A percentile compares a stretch with the other conserved stretches of the same genome.
These are phyloP conservation scores for Lactarius quietus DNA, from an alignment of 768 basidiomycete genomes.

Conservation along the genomic window DNA sequence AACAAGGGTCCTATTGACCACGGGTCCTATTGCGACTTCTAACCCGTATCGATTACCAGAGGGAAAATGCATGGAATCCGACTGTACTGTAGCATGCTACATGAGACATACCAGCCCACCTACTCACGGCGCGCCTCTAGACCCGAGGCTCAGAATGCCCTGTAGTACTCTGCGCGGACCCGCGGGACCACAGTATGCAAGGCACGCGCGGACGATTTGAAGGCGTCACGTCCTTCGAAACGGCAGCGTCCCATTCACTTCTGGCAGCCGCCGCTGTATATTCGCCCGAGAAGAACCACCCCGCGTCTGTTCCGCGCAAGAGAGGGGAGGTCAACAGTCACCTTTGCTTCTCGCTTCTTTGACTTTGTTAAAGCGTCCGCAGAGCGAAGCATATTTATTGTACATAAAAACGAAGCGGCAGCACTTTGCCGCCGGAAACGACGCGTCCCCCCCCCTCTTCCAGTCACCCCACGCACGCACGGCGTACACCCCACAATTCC, in stretches of 20 bases:
- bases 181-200: no score
- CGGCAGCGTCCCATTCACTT: not conserved
- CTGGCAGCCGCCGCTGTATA: not conserved
- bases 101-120: not conserved
- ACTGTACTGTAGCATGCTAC: not conserved
- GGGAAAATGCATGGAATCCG: not conserved
- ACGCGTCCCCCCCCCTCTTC: not conserved
- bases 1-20: not conserved
- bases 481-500: no score
- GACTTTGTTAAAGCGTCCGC: no score
- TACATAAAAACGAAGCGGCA: not conserved
- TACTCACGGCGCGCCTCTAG: not conserved
- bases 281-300: no score
- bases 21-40: not conserved
- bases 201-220: not conserved
- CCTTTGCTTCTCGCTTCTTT: not conserved
- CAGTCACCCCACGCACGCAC: no score
- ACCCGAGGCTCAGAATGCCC: no score
- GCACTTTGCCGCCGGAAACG: not conserved
- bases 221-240: not conserved
- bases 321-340: not conserved
- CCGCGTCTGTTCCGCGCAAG: not conserved
- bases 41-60: no score
- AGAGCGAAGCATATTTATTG: no score
- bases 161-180: not conserved